These are phyloP conservation scores for Marasmius fiardii DNA, from an alignment of 1,284 basidiomycete genomes.

Conservation along the genomic window DNA sequence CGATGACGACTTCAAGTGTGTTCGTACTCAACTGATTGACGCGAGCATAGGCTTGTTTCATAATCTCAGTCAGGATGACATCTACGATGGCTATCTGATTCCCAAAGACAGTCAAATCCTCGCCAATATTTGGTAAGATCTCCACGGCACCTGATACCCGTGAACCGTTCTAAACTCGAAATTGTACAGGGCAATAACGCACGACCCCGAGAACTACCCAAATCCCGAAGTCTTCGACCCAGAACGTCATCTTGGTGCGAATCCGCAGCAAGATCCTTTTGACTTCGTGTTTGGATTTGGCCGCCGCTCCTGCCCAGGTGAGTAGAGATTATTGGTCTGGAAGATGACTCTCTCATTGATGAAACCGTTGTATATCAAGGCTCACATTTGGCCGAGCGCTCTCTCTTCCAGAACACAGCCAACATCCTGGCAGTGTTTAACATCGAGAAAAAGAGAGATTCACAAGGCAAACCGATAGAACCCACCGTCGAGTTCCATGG, in stretches of 20 bases:
- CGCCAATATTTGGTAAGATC: constrained; percentile 4
- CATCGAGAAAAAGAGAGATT: constrained; percentile 32
- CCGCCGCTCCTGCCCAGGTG: constrained; percentile 14
- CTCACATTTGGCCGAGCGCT: constrained; percentile 31
- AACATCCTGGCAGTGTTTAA: constrained; percentile 36
- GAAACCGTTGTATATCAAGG: constrained; percentile 13
- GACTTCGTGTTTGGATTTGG: constrained; percentile 21
- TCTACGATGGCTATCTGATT: constrained; percentile 8
- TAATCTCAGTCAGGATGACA: neutral
- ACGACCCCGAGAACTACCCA: constrained; percentile 20
- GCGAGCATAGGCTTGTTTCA: constrained; percentile 2
- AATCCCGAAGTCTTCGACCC: constrained; percentile 23
- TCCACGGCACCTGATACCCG: no score
- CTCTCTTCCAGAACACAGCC: constrained; percentile 29
- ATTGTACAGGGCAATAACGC: constrained; percentile 22
- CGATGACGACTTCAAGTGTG: neutral
- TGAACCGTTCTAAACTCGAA: neutral
- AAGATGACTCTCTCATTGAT: neutral
- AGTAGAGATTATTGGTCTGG: neutral
- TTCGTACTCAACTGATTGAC: neutral
- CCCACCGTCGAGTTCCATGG: neutral
- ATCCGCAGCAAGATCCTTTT: constrained; percentile 15
- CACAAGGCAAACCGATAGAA: constrained; percentile 2
- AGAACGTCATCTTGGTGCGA: constrained; percentile 18
- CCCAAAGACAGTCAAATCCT: neutral